phyloP scores from a whole-genome alignment of 805 yeast species.

The Wickerhamomyces mucosus region DNA sequence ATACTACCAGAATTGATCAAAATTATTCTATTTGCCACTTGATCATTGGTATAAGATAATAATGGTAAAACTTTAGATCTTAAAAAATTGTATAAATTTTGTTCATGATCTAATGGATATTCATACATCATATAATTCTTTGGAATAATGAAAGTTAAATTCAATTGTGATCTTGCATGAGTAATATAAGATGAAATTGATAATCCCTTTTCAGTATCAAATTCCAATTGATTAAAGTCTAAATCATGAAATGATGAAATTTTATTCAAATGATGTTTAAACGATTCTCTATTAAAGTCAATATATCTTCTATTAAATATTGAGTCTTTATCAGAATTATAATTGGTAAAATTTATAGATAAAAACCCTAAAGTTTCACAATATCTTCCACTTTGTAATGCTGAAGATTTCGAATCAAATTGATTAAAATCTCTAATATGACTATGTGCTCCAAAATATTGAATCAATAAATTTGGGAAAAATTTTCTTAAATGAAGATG shows the following conservation, averaged over 20 bases:
- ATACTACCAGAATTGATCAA: constrained; percentile 82
- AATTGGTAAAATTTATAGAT: constrained; percentile 35
- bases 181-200: constrained; percentile 35
- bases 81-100: constrained; percentile 50
- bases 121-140: constrained; percentile 55
- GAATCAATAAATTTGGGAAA: constrained; percentile 59
- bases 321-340: constrained; percentile 10
- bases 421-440: constrained; percentile 79
- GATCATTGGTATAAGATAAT: constrained; percentile 20
- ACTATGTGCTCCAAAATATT: constrained; percentile 90
- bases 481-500: constrained; percentile 39
- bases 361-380: constrained; percentile 92
- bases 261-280: constrained; percentile 45
- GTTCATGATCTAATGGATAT: constrained; percentile 51
- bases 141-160: constrained; percentile 52
- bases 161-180: constrained; percentile 34
- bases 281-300: constrained; percentile 72
- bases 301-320: constrained; percentile 57
- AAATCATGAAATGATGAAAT: background rate
- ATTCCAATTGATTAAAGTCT: constrained; percentile 18
- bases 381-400: constrained; percentile 86
- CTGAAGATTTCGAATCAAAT: constrained; percentile 59
- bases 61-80: constrained; percentile 46
- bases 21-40: constrained; percentile 35
- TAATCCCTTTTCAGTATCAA: constrained; percentile 49